phyloP scores from a whole-genome alignment of 345 rosid species.

The Hibiscus trionum region DNA sequence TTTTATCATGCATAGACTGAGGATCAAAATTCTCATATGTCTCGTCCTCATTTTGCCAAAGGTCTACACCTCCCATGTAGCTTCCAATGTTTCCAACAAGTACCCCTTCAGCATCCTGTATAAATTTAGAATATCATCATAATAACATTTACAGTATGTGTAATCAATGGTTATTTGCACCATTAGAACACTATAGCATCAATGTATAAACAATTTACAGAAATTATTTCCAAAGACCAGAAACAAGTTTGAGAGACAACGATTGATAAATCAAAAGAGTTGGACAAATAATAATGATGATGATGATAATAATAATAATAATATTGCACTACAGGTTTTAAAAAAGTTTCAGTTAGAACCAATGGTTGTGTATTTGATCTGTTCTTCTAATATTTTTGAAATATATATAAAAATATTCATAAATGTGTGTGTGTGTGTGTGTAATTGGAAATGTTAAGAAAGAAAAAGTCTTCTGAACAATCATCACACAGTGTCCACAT shows the following conservation, averaged over 20 bases:
- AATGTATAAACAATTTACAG: background rate
- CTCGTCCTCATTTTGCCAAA: slow-evolving; percentile 91
- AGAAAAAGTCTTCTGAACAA: too few species aligned
- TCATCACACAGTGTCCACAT: too few species aligned
- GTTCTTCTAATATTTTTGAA: background rate
- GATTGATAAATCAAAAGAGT: background rate
- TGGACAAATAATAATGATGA: background rate
- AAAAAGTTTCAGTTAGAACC: background rate
- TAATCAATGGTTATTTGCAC: background rate
- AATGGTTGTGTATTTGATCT: background rate
- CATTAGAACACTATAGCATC: background rate
- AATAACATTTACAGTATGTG: background rate
- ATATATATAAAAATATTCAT: background rate
- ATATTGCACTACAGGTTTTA: background rate
- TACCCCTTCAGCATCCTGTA: slow-evolving; percentile 86
- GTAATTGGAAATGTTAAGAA: too few species aligned
- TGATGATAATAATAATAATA: background rate
- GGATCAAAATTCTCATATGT: slow-evolving; percentile 71
- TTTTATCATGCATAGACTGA: slow-evolving; percentile 84
- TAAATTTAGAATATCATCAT: slow-evolving; percentile 15
- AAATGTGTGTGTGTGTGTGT: too few species aligned
- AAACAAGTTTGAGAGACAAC: background rate
- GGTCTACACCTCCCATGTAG: slow-evolving; percentile 93
- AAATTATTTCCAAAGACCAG: background rate
- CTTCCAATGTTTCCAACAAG: slow-evolving; percentile 92